These are phyloP conservation scores for Aspergillus eucalypticola DNA, from an alignment of 2,329 filamentous ascomycete genomes.

Conservation along the genomic window DNA sequence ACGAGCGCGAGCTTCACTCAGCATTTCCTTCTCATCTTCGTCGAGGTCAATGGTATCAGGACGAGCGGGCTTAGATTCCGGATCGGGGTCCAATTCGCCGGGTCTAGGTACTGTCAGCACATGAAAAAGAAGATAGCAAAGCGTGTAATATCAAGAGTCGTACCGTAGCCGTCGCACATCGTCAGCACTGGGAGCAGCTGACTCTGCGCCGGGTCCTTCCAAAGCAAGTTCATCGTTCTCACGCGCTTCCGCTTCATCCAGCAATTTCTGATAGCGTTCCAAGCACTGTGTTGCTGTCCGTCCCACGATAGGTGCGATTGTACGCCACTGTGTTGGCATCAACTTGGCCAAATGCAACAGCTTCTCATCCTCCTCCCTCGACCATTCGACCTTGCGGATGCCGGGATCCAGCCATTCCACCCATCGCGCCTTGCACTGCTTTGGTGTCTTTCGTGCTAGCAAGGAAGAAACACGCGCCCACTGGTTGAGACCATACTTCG, in stretches of 20 bases:
- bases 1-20: constrained; percentile 94
- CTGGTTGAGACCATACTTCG: constrained; percentile 93
- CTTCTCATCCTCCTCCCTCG: constrained; percentile 97
- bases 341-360: constrained; percentile 93
- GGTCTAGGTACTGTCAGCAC: constrained; percentile 51
- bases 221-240: constrained; percentile 80
- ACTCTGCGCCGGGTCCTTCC: constrained; percentile 79
- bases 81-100: constrained; percentile 94
- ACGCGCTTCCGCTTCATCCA: constrained; percentile 91
- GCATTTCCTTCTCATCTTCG: constrained; percentile 99
- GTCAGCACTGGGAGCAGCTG: constrained; percentile 83
- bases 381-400: constrained; percentile 99
- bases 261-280: constrained; percentile 92
- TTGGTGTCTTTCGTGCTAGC: constrained; percentile 93
- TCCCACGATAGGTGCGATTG: constrained; percentile 94
- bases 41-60: constrained; percentile 98
- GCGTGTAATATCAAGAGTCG: constrained; percentile 11
- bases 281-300: constrained; percentile 95
- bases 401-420: constrained; percentile 96
- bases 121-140: constrained; percentile 9
- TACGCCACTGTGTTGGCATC: constrained; percentile 99
- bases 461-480: constrained; percentile 98
- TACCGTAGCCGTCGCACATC: constrained; percentile 79
- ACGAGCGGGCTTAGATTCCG: constrained; percentile 90
- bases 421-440: constrained; percentile 99